phyloP scores from a whole-genome alignment of 345 rosid species.

The Boechera divaricarpa region DNA sequence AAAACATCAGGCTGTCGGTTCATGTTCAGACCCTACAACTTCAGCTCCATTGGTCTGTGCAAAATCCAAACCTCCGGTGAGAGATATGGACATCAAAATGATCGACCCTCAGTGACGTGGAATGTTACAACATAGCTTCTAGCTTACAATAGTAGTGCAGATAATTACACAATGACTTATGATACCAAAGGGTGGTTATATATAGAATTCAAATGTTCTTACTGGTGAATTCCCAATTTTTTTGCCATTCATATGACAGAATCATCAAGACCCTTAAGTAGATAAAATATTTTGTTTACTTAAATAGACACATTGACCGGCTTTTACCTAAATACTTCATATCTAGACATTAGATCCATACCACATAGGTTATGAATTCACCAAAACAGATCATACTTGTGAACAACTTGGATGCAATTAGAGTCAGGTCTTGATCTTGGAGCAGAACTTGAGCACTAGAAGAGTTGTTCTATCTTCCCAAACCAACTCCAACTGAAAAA shows the following conservation, averaged over 20 bases:
- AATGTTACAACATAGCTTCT: not conserved
- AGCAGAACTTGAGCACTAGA: too few species aligned
- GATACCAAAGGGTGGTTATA: conserved; percentile 15
- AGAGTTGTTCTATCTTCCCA: too few species aligned
- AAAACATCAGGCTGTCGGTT: not conserved
- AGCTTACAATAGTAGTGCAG: conserved; percentile 27
- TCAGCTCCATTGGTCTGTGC: conserved; percentile 9
- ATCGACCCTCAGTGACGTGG: conserved; percentile 32
- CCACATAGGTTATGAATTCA: not conserved
- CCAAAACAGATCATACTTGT: not conserved
- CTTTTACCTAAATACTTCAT: conserved; percentile 4
- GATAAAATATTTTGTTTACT: not conserved
- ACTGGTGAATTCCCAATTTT: conserved; percentile 2
- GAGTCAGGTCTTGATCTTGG: not conserved
- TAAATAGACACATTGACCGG: not conserved
- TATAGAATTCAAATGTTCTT: not conserved
- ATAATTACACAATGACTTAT: conserved; percentile 23
- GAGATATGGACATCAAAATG: conserved; percentile 31
- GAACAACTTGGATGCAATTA: not conserved
- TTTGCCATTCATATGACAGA: conserved; percentile 23
- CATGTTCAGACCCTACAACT: conserved; percentile 16
- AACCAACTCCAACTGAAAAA: too few species aligned
- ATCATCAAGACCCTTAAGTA: not conserved
- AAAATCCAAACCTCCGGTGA: conserved; percentile 10
- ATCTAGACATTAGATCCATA: not conserved